Evolutionary conservation across 2,329 filamentous ascomycete species (phyloP), one percentile per base, ranked within the genome.

Genomic region (Xylariaceae sp.): DNA sequence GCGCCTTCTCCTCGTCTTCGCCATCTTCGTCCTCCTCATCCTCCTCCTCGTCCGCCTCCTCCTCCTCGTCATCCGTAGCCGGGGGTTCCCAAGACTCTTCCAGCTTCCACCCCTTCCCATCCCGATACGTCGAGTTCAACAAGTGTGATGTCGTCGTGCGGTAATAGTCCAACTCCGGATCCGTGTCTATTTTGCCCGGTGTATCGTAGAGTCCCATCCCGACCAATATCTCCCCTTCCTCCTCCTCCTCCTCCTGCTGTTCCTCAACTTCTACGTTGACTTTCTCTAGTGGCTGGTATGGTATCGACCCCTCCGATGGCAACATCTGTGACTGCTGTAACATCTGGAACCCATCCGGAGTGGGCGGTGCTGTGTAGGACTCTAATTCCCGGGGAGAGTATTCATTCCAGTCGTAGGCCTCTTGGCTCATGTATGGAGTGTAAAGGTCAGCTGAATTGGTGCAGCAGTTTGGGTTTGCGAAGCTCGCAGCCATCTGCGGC

Each of bases 201-300:
- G 81, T 74, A 64, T 90, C 88, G 69, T 94, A 94, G 0, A 94
- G 79, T 0, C 89, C 89, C 80, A 94, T 86, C 26, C 88, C 88
- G n/a, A 91, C 79, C 1, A 92, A 77, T 56, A 90, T 86, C 64
- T 91, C 87, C 39, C 83, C 86, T 11, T 80, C 74, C 35, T 77
- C 82, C 50, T 81, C 75, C 7, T 80, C 74, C 30, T 76, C 81
- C 47, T 80, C 75, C 8, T 7, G 8, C 35, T 37, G 4, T 19
- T 19, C 19, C 35, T 77, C 82, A 49, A 81, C 75, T 7, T 80
- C 74, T 31, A 76, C 81, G 47, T 80, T 75, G 8, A 73, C 67
- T 40, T 81, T 76, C 34, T 79, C 76, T 29, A 81, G 70, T 4
- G 77, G 62, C 53, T 78, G 72, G 57, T 77, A 80, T 8, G 74